These are phyloP conservation scores for Solanum chaucha DNA, from an alignment of 257 asterid genomes.

Conservation along the genomic window DNA sequence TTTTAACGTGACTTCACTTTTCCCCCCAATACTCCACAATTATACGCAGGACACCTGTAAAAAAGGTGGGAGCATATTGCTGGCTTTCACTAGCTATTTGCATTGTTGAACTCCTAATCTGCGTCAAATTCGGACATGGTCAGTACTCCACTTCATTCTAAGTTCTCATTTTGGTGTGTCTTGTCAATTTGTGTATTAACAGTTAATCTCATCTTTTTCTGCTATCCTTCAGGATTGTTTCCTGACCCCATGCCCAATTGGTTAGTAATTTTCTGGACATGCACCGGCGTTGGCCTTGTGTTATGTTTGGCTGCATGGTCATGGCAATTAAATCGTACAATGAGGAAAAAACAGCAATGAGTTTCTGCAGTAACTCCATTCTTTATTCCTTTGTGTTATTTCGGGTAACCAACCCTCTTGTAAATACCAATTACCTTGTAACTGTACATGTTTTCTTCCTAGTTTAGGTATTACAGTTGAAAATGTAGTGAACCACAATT, in stretches of 20 bases:
- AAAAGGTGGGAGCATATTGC: conserved; percentile 87
- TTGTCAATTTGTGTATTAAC: neutral
- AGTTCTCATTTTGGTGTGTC: neutral
- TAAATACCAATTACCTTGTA: conserved; percentile 30
- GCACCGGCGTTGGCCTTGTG: conserved; percentile 43
- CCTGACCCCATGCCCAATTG: conserved; percentile 74
- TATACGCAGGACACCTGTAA: conserved; percentile 47
- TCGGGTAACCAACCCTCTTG: conserved; percentile 21
- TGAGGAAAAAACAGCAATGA: conserved; percentile 61
- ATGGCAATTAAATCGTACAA: conserved; percentile 58
- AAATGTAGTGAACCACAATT: neutral
- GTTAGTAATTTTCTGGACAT: conserved; percentile 70
- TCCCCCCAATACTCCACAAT: neutral
- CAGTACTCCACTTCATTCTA: neutral
- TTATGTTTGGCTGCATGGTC: conserved; percentile 61
- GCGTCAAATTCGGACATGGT: conserved; percentile 87
- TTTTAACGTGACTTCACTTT: neutral
- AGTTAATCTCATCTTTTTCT: neutral
- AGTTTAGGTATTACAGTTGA: neutral
- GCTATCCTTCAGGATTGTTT: conserved; percentile 45
- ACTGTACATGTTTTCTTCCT: conserved; percentile 27
- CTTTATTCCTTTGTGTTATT: conserved; percentile 7
- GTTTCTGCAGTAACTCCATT: conserved; percentile 11
- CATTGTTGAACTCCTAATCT: conserved; percentile 87
- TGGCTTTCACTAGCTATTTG: conserved; percentile 94